These are phyloP conservation scores for Amanita rimosa DNA, from an alignment of 768 basidiomycete species.

Conservation along the genomic window DNA sequence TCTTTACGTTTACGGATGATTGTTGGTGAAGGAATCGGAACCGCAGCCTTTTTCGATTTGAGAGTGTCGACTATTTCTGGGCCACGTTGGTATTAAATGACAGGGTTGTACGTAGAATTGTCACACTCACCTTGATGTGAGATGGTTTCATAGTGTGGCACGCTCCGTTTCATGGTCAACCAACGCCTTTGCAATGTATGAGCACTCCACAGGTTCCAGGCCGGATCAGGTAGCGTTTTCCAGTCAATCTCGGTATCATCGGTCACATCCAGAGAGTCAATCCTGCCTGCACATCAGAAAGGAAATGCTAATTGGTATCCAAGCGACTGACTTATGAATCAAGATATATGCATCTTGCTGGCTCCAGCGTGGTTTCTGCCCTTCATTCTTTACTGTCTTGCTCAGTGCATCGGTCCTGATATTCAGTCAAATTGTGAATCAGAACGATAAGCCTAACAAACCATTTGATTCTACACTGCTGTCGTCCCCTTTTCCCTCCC, in stretches of 20 bases:
- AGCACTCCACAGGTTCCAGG: constrained; percentile 81
- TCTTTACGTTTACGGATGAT: constrained; percentile 25
- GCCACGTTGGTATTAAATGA: background rate
- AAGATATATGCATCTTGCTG: constrained; percentile 69
- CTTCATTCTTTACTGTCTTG: constrained; percentile 62
- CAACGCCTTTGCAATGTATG: constrained; percentile 73
- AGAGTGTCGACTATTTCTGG: constrained; percentile 81
- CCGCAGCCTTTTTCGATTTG: constrained; percentile 58
- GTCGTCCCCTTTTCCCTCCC: constrained; percentile 64
- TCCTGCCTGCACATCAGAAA: constrained; percentile 25
- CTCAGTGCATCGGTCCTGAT: constrained; percentile 68
- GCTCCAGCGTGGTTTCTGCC: constrained; percentile 62
- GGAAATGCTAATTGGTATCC: background rate
- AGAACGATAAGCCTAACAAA: constrained; percentile 15
- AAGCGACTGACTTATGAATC: constrained; percentile 59
- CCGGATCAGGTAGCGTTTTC: constrained; percentile 61
- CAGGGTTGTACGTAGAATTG: background rate
- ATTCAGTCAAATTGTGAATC: background rate
- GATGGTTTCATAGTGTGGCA: constrained; percentile 76
- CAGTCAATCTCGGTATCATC: constrained; percentile 83
- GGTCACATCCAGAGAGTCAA: constrained; percentile 62
- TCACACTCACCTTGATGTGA: constrained; percentile 50
- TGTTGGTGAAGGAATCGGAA: constrained; percentile 23
- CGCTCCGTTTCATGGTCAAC: constrained; percentile 66
- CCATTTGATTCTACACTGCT: constrained; percentile 89